phyloP scores from a whole-genome alignment of 208 protist species.

The Acanthamoeba culbertsoni region DNA sequence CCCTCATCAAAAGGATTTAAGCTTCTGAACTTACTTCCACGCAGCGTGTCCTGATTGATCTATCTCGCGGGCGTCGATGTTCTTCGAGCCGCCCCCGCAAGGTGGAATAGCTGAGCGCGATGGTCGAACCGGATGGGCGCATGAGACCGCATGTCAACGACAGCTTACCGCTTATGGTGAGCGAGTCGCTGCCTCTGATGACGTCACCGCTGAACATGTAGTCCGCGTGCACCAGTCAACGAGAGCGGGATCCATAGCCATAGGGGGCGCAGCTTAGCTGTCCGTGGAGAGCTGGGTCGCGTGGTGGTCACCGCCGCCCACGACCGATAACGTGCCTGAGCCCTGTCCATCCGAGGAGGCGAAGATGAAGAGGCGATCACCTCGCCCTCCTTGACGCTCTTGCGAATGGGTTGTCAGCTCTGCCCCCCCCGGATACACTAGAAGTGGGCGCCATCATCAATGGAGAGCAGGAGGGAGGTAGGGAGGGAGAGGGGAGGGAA shows the following conservation, averaged over 20 bases:
- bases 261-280: too few relatives aligned
- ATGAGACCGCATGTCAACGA: slow-evolving; percentile 17
- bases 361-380: neutral
- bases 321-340: slow-evolving; percentile 1
- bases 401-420: too few relatives aligned
- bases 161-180: neutral
- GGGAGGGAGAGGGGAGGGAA: too few relatives aligned
- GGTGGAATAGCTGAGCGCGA: neutral
- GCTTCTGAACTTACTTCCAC: slow-evolving; percentile 10
- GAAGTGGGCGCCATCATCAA: too few relatives aligned
- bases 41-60: slow-evolving; percentile 4
- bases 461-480: too few relatives aligned
- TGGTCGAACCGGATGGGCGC: neutral
- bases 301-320: neutral
- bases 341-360: neutral
- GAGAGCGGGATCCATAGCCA: too few relatives aligned
- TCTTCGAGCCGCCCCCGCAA: slow-evolving; percentile 31
- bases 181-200: neutral
- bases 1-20: too few relatives aligned
- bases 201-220: neutral
- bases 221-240: neutral
- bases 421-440: too few relatives aligned
- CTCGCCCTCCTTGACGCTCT: too few relatives aligned
- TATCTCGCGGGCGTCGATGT: neutral
- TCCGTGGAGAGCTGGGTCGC: neutral